Evolutionary conservation across 441 rosid species (phyloP).

Genomic region (Erodium trifolium): DNA sequence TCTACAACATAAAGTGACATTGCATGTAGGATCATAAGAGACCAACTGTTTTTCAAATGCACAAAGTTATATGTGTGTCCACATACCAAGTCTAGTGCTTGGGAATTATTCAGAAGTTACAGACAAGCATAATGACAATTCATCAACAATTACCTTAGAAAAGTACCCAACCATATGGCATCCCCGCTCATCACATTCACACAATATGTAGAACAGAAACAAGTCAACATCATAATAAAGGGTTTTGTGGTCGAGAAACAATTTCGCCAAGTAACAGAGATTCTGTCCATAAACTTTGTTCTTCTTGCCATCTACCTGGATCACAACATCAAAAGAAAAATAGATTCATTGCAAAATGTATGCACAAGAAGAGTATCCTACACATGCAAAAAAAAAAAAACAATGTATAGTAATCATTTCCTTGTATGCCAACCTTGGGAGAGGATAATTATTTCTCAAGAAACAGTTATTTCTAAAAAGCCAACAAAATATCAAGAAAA

Average conservation of each 20-base stretch:
- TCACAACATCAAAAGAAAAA: constrained; percentile 16
- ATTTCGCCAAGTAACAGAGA: constrained; percentile 90
- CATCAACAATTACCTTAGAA: constrained; percentile 58
- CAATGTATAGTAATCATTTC: no score
- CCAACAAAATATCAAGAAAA: no score
- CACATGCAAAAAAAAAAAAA: no score
- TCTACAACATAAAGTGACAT: no score
- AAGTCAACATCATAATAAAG: constrained; percentile 96
- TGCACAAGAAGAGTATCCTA: no score
- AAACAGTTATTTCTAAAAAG: no score
- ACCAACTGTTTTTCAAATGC: not conserved
- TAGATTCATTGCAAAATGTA: not conserved
- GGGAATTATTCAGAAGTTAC: not conserved
- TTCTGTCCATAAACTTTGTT: constrained; percentile 98
- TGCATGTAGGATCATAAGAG: no score
- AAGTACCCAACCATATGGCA: constrained; percentile 99
- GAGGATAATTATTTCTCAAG: no score
- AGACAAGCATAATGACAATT: constrained; percentile 9
- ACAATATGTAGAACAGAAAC: constrained; percentile 81
- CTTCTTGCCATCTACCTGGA: constrained; percentile 96
- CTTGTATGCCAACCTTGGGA: no score
- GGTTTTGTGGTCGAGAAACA: constrained; percentile 97
- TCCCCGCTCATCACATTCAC: constrained; percentile 98
- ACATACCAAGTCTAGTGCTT: not conserved
- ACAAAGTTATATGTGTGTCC: not conserved